Conservation (phyloP, 345 rosid species). For the Brassica carinata region DNA sequence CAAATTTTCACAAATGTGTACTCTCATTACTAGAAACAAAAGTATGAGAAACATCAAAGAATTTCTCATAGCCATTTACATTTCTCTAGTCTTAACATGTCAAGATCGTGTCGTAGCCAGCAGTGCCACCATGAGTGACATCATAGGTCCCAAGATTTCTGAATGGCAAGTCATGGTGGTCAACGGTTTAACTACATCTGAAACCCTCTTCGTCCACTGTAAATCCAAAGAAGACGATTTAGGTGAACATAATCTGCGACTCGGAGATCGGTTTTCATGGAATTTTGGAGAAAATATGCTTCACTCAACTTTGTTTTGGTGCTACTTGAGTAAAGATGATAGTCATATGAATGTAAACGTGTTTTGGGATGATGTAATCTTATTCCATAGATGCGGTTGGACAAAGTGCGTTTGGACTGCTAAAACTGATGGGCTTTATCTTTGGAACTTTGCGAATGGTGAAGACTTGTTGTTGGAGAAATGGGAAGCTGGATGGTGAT, state of each 20-base stretch:
- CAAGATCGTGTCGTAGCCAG: slow-evolving; percentile 3
- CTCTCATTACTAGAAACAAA: neutral
- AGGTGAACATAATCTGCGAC: slow-evolving; percentile 22
- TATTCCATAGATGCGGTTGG: slow-evolving; percentile 43
- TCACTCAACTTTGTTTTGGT: slow-evolving; percentile 43
- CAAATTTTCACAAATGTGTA: neutral
- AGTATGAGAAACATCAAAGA: slow-evolving; percentile 27
- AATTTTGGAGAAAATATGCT: slow-evolving; percentile 33
- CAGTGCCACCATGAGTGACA: neutral
- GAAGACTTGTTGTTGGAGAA: slow-evolving; percentile 10
- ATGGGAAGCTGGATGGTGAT: slow-evolving; percentile 38
- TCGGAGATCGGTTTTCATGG: slow-evolving; percentile 23
- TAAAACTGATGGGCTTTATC: slow-evolving; percentile 42
- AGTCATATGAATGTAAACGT: slow-evolving; percentile 30
- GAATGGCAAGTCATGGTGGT: slow-evolving; percentile 33
- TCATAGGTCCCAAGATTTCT: slow-evolving; percentile 16
- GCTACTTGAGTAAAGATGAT: slow-evolving; percentile 37
- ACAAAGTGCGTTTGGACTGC: slow-evolving; percentile 44
- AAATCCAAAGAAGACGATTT: slow-evolving; percentile 45
- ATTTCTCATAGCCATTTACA: neutral
- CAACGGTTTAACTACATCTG: slow-evolving; percentile 23
- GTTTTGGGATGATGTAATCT: slow-evolving; percentile 37
- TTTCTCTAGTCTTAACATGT: slow-evolving; percentile 14
- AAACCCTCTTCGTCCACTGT: slow-evolving; percentile 35
- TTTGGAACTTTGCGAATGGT: slow-evolving; percentile 19